Evolutionary conservation across 2,329 filamentous ascomycete genomes (phyloP).

Genomic region (Botrytis porri): DNA sequence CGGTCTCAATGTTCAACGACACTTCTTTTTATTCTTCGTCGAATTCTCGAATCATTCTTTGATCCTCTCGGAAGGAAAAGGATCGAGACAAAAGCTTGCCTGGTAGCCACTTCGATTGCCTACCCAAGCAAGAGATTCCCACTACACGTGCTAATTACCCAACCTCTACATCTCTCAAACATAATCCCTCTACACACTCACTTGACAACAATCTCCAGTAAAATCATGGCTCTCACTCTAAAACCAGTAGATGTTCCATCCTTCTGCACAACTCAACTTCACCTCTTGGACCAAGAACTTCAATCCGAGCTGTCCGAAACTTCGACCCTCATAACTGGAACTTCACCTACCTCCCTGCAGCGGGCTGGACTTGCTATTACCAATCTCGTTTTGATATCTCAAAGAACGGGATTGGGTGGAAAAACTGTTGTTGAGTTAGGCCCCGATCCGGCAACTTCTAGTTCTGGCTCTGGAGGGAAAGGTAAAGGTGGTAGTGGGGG

Average conservation of each 20-base stretch:
- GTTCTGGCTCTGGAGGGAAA: neutral
- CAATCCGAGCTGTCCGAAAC: slow-evolving; percentile 70
- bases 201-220: neutral
- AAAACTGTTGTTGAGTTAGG: slow-evolving; percentile 80
- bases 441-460: slow-evolving; percentile 63
- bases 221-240: slow-evolving; percentile 38
- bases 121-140: neutral
- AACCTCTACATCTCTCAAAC: neutral
- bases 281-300: slow-evolving; percentile 68
- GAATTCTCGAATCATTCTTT: neutral
- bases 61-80: neutral
- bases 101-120: neutral
- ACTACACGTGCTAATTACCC: neutral
- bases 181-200: neutral
- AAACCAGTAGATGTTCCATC: slow-evolving; percentile 54
- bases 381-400: slow-evolving; percentile 70
- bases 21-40: neutral
- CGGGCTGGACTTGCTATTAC: slow-evolving; percentile 76
- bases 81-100: neutral
- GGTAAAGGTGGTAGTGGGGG: slow-evolving; percentile 36
- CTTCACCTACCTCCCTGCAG: slow-evolving; percentile 67
- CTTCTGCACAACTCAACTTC: slow-evolving; percentile 70
- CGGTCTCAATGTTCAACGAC: neutral
- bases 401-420: slow-evolving; percentile 88
- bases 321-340: slow-evolving; percentile 60